Conservation (phyloP, 495 filamentous ascomycete genomes). For the Aspergillus steynii region DNA sequence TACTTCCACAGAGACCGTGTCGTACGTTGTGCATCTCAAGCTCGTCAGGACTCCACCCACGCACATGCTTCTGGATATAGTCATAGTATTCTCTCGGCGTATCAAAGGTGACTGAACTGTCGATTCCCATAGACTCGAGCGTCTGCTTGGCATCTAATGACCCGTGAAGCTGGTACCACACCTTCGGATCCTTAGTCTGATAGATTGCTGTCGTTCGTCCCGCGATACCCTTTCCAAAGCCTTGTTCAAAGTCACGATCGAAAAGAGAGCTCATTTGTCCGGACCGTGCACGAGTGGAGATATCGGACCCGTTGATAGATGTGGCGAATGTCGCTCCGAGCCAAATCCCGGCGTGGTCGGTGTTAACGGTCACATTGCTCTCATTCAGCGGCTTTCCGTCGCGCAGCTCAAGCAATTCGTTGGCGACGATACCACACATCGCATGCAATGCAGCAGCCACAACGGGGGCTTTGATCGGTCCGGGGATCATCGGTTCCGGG, state of each 20-base stretch:
- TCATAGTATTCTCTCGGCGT: slow-evolving; percentile 18
- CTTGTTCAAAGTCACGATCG: slow-evolving; percentile 24
- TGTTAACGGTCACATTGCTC: slow-evolving; percentile 23
- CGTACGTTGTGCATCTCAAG: slow-evolving; percentile 35
- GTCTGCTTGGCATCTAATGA: slow-evolving; percentile 26
- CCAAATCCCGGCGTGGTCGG: slow-evolving; percentile 34
- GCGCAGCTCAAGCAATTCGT: slow-evolving; percentile 30
- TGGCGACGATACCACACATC: slow-evolving; percentile 29
- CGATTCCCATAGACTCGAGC: slow-evolving; percentile 28
- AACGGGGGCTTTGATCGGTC: slow-evolving; percentile 28
- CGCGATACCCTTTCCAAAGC: slow-evolving; percentile 22
- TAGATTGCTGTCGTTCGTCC: slow-evolving; percentile 30
- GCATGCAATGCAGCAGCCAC: slow-evolving; percentile 31
- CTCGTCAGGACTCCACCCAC: slow-evolving; percentile 31
- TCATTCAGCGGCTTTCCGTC: slow-evolving; percentile 18
- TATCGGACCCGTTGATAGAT: slow-evolving; percentile 21
- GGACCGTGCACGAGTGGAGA: slow-evolving; percentile 13
- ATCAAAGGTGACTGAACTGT: slow-evolving; percentile 18
- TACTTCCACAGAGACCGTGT: slow-evolving; percentile 34
- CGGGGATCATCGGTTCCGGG: slow-evolving; percentile 27
- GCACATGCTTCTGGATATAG: slow-evolving; percentile 27
- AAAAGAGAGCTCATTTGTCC: slow-evolving; percentile 18
- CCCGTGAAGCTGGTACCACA: slow-evolving; percentile 38
- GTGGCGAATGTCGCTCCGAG: slow-evolving; percentile 25
- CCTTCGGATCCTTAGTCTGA: slow-evolving; percentile 23